A percentile compares a stretch with the other conserved stretches of the same genome.
Evolutionary conservation across 345 rosid genomes (phyloP).

Genomic region (Lumnitzera racemosa): DNA sequence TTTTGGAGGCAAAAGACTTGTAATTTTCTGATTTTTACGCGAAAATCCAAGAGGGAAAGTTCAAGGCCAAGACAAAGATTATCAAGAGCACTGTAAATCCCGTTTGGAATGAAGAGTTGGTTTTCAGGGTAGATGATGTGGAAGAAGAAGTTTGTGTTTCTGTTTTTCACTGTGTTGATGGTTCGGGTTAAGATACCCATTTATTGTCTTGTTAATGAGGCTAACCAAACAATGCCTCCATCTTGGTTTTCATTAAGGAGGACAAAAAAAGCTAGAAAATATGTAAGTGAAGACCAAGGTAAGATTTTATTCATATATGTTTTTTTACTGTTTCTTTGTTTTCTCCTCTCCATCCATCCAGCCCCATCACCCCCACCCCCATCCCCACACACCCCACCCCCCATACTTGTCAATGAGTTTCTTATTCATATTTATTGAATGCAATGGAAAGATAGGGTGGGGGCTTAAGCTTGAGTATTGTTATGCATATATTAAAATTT

Average conservation of each 20-base stretch:
- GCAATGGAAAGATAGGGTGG: too few species aligned
- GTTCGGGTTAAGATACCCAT: slow-evolving; percentile 49
- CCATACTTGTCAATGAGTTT: too few species aligned
- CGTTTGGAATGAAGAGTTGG: slow-evolving; percentile 81
- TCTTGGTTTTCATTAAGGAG: slow-evolving; percentile 64
- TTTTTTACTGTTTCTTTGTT: not conserved
- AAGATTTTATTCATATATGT: slow-evolving; percentile 13
- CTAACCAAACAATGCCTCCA: slow-evolving; percentile 58
- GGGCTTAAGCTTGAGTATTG: too few species aligned
- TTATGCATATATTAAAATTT: too few species aligned
- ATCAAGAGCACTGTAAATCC: slow-evolving; percentile 32
- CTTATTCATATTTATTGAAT: too few species aligned
- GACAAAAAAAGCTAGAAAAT: slow-evolving; percentile 33
- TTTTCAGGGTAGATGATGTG: slow-evolving; percentile 30
- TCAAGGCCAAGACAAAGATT: slow-evolving; percentile 56
- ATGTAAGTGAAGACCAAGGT: slow-evolving; percentile 48
- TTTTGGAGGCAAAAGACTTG: slow-evolving; percentile 63
- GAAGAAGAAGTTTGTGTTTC: slow-evolving; percentile 48
- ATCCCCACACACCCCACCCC: too few species aligned
- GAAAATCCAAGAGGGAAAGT: slow-evolving; percentile 54
- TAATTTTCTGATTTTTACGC: slow-evolving; percentile 43
- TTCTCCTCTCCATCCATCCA: slow-evolving; percentile 8
- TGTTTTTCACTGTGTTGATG: slow-evolving; percentile 26
- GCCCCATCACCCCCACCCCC: too few species aligned
- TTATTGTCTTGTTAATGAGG: slow-evolving; percentile 31